Base-by-base conservation (phyloP, 2,329 filamentous ascomycete species). In the Fusarium kyushuense region DNA sequence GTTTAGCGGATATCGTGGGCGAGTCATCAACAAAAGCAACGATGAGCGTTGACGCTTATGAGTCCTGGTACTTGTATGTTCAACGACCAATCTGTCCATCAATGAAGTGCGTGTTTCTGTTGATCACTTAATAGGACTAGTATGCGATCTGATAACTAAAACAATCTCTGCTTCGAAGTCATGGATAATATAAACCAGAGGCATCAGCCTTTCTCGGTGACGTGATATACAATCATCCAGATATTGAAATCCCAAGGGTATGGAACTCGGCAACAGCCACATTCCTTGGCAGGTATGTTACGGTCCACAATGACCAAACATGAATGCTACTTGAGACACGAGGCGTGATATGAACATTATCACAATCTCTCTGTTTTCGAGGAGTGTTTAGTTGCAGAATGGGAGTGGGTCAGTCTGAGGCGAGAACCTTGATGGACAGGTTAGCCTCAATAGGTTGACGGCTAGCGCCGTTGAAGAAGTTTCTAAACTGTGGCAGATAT, bases 381-480 rank as follows among this genome's bases (percentile, higher is more conserved):
- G 35, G 11, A 38, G 35, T n/a, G 33, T n/a, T 35, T 30, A 46
- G 41, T n/a, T 59, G 32, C 46, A 35, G 57, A 46, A 53, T 56
- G 43, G 51, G 54, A 62, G 71, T 74, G 72, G 72, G 72, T 74
- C 72, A 58, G 46, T 58, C 65, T 71, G 71, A 73, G 69, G 72
- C 73, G 72, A 74, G 72, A 53, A 74, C 72, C 72, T 71, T 73
- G 72, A 74, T 74, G 72, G 72, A 64, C 66, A 58, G 57, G 23
- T 58, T 69, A 58, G 68, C 57, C 45, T 46, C 46, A 52, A 54
- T 19, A 32, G 54, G 47, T 27, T 21, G 19, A 29, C 46, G 29
- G 54, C 32, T 54, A 63, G 49, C 52, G 35, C 40, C 33, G 46
- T 40, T 62, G 8, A 45, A 36, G 53, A 59, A 59, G 41, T 35